phyloP scores from a whole-genome alignment of 2,329 filamentous ascomycete species.

The Colletotrichum sp. region DNA sequence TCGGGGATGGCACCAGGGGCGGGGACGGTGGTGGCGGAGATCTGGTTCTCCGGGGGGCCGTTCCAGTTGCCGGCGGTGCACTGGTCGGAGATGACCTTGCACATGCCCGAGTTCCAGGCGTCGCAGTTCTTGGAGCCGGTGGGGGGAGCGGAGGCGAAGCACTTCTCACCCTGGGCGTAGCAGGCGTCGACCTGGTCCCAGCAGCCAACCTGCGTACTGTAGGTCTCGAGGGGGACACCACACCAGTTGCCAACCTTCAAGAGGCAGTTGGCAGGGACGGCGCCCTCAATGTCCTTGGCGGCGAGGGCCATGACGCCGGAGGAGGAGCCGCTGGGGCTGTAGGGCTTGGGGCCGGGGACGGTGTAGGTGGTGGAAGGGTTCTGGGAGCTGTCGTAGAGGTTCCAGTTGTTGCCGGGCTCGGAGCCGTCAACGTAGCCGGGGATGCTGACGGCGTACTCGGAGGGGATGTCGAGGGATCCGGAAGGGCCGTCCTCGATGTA shows the following conservation, averaged over 20 bases:
- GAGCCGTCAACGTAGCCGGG: slow-evolving; percentile 66
- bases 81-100: slow-evolving; percentile 48
- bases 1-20: slow-evolving; percentile 38
- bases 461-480: slow-evolving; percentile 52
- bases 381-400: slow-evolving; percentile 61
- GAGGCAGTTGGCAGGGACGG: slow-evolving; percentile 61
- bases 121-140: slow-evolving; percentile 66
- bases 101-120: slow-evolving; percentile 65
- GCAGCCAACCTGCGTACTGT: slow-evolving; percentile 61
- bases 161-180: slow-evolving; percentile 64
- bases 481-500: slow-evolving; percentile 57
- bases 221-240: slow-evolving; percentile 63
- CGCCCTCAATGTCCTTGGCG: slow-evolving; percentile 42
- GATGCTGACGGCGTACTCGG: slow-evolving; percentile 61
- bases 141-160: slow-evolving; percentile 63
- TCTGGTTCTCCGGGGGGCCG: slow-evolving; percentile 52
- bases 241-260: slow-evolving; percentile 78
- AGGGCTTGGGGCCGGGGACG: slow-evolving; percentile 63
- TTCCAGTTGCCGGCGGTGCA: slow-evolving; percentile 48
- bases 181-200: slow-evolving; percentile 61
- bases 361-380: slow-evolving; percentile 58
- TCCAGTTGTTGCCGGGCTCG: slow-evolving; percentile 64
- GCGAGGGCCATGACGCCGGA: neutral
- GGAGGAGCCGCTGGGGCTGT: slow-evolving; percentile 38
- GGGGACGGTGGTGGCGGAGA: slow-evolving; percentile 35